Percentiles rank a stretch among this genome's conserved stretches.
Conservation (phyloP, 2,329 filamentous ascomycete genomes). For the Daldinia sp. region DNA sequence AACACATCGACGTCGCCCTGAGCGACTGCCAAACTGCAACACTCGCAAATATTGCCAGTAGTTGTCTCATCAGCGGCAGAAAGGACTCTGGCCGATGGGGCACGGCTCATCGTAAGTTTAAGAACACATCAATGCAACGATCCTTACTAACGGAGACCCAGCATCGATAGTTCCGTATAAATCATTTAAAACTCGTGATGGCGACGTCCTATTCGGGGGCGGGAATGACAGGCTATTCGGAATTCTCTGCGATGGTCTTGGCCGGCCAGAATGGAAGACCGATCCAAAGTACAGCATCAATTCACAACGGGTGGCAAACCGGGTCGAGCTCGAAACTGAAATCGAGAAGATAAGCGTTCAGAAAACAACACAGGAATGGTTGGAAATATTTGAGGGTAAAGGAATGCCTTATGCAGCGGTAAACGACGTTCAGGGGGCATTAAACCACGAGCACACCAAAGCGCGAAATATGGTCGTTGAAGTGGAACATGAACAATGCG, state of each 20-base stretch:
- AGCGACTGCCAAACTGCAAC: slow-evolving; percentile 97
- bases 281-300: slow-evolving; percentile 69
- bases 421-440: slow-evolving; percentile 86
- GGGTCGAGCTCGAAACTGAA: slow-evolving; percentile 76
- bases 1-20: slow-evolving; percentile 90
- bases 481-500: slow-evolving; percentile 83
- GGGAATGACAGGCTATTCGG: slow-evolving; percentile 77
- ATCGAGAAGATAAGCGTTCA: slow-evolving; percentile 79
- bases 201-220: slow-evolving; percentile 74
- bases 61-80: slow-evolving; percentile 85
- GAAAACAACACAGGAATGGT: slow-evolving; percentile 88
- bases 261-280: slow-evolving; percentile 65
- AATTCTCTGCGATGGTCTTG: slow-evolving; percentile 68
- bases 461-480: slow-evolving; percentile 91
- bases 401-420: slow-evolving; percentile 95
- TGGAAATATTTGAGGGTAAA: slow-evolving; percentile 84
- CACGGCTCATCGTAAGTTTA: slow-evolving; percentile 84
- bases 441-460: slow-evolving; percentile 84
- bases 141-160: slow-evolving; percentile 47
- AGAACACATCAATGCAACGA: neutral
- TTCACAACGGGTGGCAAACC: slow-evolving; percentile 70
- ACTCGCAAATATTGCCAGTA: slow-evolving; percentile 93
- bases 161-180: slow-evolving; percentile 97
- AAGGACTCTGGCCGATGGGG: slow-evolving; percentile 92
- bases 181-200: slow-evolving; percentile 78